A percentile compares a stretch with the other conserved stretches of the same genome.
These are phyloP conservation scores for Candida sp. DNA, from an alignment of 1,139 yeast species.

Conservation along the genomic window DNA sequence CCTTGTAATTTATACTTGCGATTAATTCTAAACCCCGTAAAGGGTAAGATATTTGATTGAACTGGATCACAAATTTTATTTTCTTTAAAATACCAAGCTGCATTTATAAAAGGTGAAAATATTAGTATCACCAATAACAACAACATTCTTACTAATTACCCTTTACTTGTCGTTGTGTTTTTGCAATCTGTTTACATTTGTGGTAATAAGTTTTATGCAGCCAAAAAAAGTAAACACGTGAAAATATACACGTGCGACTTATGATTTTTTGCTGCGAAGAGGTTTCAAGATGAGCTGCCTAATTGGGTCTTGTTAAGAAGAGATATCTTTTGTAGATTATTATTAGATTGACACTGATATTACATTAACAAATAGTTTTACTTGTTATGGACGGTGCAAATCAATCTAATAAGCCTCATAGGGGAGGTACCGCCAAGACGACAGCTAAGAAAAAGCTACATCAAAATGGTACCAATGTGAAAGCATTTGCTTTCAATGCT, in stretches of 20 bases:
- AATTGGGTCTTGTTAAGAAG: no score
- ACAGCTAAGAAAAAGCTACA: conserved; percentile 86
- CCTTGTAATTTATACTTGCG: conserved; percentile 47
- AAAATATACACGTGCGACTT: background rate
- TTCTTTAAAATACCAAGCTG: conserved; percentile 23
- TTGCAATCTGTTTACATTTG: background rate
- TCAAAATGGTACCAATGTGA: conserved; percentile 87
- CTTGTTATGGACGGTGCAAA: conserved; percentile 25
- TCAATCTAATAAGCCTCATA: conserved; percentile 58
- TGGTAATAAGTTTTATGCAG: background rate
- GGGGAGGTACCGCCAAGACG: conserved; percentile 50
- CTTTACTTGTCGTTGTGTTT: background rate
- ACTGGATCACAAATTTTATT: conserved; percentile 34
- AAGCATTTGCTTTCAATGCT: conserved; percentile 92
- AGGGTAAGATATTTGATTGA: conserved; percentile 29
- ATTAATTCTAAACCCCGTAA: conserved; percentile 59
- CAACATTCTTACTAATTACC: background rate
- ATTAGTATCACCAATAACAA: background rate
- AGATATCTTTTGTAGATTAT: background rate
- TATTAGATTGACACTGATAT: background rate
- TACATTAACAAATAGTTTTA: background rate
- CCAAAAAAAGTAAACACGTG: background rate
- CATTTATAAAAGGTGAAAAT: background rate
- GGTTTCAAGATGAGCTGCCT: no score
- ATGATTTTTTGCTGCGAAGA: no score